Percentiles rank a stretch among this genome's conserved stretches.
These are phyloP conservation scores for Globisporangium rhizosaccharum DNA, from an alignment of 352 stramenopile genomes.

Conservation along the genomic window DNA sequence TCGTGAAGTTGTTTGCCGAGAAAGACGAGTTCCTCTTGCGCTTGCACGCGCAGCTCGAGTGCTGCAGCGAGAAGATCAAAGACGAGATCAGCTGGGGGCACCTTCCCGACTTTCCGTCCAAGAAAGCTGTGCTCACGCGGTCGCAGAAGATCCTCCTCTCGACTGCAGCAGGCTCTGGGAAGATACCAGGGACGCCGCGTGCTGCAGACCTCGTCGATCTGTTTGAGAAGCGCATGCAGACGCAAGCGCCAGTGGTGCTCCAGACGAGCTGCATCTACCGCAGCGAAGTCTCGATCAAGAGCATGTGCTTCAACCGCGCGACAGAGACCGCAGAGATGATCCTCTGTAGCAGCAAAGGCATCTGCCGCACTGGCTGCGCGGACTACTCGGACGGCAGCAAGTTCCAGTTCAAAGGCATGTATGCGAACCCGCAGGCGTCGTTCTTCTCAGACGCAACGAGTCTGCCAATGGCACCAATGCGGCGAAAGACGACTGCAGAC, in stretches of 20 bases:
- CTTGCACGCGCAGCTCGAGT: slow-evolving; percentile 61
- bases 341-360: slow-evolving; percentile 70
- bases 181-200: slow-evolving; percentile 22
- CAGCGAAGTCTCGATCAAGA: slow-evolving; percentile 80
- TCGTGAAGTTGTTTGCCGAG: slow-evolving; percentile 65
- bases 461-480: slow-evolving; percentile 18
- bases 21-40: slow-evolving; percentile 72
- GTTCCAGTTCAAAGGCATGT: slow-evolving; percentile 82
- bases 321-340: slow-evolving; percentile 57
- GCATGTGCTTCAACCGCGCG: slow-evolving; percentile 73
- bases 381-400: slow-evolving; percentile 66
- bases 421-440: slow-evolving; percentile 39
- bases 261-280: slow-evolving; percentile 67
- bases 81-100: slow-evolving; percentile 68
- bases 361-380: slow-evolving; percentile 55
- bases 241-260: slow-evolving; percentile 25
- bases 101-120: slow-evolving; percentile 54
- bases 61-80: slow-evolving; percentile 72
- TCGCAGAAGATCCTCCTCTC: slow-evolving; percentile 64
- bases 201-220: slow-evolving; percentile 48
- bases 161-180: slow-evolving; percentile 27
- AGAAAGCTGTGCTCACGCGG: slow-evolving; percentile 53
- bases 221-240: slow-evolving; percentile 49
- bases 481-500: slow-evolving; percentile 17
- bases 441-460: slow-evolving; percentile 24